Evolutionary conservation across 768 basidiomycete genomes (phyloP).

Genomic region (Postia placenta): DNA sequence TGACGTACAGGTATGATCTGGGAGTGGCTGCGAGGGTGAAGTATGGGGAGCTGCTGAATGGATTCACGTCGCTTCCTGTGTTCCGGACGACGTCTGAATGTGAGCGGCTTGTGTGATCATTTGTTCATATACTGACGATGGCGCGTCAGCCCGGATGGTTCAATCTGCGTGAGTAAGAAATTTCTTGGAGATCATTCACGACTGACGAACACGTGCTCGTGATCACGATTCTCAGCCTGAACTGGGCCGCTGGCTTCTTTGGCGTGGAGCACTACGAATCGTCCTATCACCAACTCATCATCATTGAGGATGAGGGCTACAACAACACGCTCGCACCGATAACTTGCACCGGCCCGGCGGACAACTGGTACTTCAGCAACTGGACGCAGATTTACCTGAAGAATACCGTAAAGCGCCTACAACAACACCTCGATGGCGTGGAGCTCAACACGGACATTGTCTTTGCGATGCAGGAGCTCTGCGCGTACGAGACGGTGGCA

Average conservation of each 20-base stretch:
- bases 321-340: conserved; percentile 45
- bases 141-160: conserved; percentile 25
- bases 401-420: conserved; percentile 29
- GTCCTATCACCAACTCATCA: conserved; percentile 42
- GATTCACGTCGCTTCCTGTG: conserved; percentile 39
- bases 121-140: background rate
- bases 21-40: conserved; percentile 39
- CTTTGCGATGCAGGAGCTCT: conserved; percentile 30
- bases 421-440: conserved; percentile 26
- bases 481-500: conserved; percentile 43
- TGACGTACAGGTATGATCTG: conserved; percentile 24
- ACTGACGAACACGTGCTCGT: too few species aligned
- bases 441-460: conserved; percentile 26
- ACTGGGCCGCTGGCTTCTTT: conserved; percentile 49
- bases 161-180: conserved; percentile 23
- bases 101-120: conserved; percentile 3
- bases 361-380: conserved; percentile 19
- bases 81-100: conserved; percentile 43
- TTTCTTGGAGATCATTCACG: too few species aligned
- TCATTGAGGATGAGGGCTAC: conserved; percentile 36
- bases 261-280: conserved; percentile 34
- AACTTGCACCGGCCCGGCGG: conserved; percentile 25
- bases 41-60: conserved; percentile 40
- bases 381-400: conserved; percentile 38
- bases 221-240: conserved; percentile 24